Conservation (phyloP, 805 yeast genomes). For the Pichia exigua region DNA sequence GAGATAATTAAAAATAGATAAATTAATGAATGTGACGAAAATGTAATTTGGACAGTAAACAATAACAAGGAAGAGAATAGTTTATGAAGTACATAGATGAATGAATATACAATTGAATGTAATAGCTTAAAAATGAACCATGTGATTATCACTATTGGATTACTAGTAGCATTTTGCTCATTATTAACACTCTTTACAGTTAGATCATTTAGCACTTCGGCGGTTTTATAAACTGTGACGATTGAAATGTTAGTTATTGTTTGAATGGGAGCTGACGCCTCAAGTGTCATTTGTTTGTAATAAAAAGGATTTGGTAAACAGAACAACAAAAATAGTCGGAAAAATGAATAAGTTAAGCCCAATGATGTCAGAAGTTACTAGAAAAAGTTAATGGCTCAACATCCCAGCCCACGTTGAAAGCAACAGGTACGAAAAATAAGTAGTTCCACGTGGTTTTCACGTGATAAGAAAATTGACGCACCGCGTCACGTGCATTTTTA, state of each 20-base stretch:
- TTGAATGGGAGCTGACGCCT: conserved; percentile 1
- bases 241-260: background rate
- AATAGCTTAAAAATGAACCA: background rate
- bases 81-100: conserved; percentile 8
- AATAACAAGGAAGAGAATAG: conserved; percentile 29
- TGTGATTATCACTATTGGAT: background rate
- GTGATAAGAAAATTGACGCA: no score
- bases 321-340: no score
- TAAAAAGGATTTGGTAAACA: no score
- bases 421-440: no score
- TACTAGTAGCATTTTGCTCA: background rate
- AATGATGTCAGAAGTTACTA: no score
- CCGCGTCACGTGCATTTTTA: no score
- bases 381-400: no score
- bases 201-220: background rate
- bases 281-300: background rate
- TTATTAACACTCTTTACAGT: background rate
- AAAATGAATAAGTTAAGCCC: no score
- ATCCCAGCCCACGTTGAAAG: no score
- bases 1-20: conserved; percentile 26
- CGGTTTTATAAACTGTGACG: conserved; percentile 2
- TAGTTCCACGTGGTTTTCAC: no score
- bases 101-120: background rate
- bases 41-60: conserved; percentile 40
- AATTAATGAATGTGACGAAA: conserved; percentile 42